Base-by-base conservation (phyloP, 1,284 basidiomycete genomes). In the Apiotrichum akiyoshidainum region DNA sequence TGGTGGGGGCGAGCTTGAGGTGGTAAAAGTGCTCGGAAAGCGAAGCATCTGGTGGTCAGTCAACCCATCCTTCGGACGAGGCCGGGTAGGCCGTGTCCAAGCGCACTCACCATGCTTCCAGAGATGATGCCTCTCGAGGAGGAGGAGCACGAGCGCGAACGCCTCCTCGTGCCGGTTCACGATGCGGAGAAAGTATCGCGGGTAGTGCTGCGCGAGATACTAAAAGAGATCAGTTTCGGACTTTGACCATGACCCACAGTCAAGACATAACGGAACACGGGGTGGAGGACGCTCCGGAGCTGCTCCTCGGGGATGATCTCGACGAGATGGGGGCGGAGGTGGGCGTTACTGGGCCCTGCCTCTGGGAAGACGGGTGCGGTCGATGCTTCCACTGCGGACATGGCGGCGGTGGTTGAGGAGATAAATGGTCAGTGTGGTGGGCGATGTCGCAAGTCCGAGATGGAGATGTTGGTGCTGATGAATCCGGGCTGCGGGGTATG, bases 121-220 rank as follows among this genome's bases (percentile, higher is more conserved):
- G 54, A 99, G 85, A 76, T 97, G 96, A 79, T 97, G 87, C 31
- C 86, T 81, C 78, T 99, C 96, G 6, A 99, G 86, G 56, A 92
- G 82, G 45, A 92, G 80, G 86, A 99, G 92, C 56, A 96, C 80
- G 16, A 86, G 63, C 0, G 92, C 89, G 71, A 96, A 99, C 71
- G 97, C 88, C 76, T 98, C 95, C 75, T 99, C 96, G 81, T 98
- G 95, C 42, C 86, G 81, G 76, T 99, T 98, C 14, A 97, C 91
- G 54, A 99, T 81, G 17, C 88, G 86, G 40, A 99, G 79, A 39
- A 99, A 83, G 76, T 97, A 94, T 54, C 96, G 85, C 8, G 96
- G 96, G 75, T 98, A 89, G 58, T 88, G 84, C 80, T 98, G 94
- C 1, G 96, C 93, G 67, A 98, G 91, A 50, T 98, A 90, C 92